Conservation (phyloP, 306 rosid genomes). For the Quercus gilva region DNA sequence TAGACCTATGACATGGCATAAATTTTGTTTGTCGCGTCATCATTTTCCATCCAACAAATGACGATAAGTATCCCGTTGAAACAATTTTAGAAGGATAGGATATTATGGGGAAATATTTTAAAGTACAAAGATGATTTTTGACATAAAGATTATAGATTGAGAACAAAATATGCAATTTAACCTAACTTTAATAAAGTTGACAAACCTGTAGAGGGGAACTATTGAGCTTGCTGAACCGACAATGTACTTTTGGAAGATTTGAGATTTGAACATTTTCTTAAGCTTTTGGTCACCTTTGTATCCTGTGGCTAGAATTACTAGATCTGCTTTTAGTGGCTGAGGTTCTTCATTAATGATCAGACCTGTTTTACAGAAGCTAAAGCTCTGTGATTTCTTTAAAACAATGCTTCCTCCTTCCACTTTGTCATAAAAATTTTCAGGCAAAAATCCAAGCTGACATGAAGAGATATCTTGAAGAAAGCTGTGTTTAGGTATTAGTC, state of each 20-base stretch:
- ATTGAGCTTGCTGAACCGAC: slow-evolving; percentile 1
- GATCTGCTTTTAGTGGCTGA: slow-evolving; percentile 31
- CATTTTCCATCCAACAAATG: too few species aligned
- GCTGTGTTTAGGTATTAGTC: slow-evolving; percentile 36
- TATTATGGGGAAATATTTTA: too few species aligned
- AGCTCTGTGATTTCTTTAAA: slow-evolving; percentile 35
- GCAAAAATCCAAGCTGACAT: slow-evolving; percentile 25
- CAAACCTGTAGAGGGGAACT: slow-evolving; percentile 48
- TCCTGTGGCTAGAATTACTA: slow-evolving; percentile 59
- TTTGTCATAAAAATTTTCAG: slow-evolving; percentile 38
- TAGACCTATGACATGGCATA: too few species aligned
- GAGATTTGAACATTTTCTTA: slow-evolving; percentile 40
- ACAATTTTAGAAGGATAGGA: too few species aligned
- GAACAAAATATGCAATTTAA: too few species aligned
- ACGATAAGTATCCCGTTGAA: too few species aligned
- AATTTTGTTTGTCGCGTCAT: too few species aligned
- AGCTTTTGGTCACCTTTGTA: slow-evolving; percentile 50
- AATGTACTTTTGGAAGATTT: slow-evolving; percentile 28
- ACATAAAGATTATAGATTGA: too few species aligned
- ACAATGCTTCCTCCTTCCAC: slow-evolving; percentile 46
- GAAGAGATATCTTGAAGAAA: slow-evolving; percentile 37
- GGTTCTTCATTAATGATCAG: slow-evolving; percentile 37
- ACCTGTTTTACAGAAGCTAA: slow-evolving; percentile 46
- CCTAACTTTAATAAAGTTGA: neutral
- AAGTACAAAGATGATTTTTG: too few species aligned